A percentile compares a stretch with the other conserved stretches of the same genome.
These are phyloP conservation scores for Emericellopsis terricola DNA, from an alignment of 495 filamentous ascomycete genomes.

Conservation along the genomic window DNA sequence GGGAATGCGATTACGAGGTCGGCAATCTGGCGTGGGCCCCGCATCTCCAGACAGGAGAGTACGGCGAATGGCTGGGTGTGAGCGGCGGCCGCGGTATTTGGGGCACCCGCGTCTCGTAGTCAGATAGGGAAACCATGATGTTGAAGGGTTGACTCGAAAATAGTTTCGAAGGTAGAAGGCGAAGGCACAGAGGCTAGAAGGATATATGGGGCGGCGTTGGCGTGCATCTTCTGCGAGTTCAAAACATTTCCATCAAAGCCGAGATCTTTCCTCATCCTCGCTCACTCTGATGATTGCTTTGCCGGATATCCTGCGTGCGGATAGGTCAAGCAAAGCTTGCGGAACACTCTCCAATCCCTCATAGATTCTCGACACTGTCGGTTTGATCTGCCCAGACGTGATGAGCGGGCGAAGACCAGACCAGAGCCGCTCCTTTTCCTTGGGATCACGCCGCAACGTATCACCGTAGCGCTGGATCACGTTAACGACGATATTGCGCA, in stretches of 20 bases:
- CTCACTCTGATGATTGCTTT: constrained; percentile 49
- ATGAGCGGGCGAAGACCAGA: constrained; percentile 42
- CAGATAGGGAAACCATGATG: too few species aligned
- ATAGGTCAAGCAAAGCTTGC: constrained; percentile 40
- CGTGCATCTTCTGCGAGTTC: neutral
- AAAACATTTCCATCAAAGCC: too few species aligned
- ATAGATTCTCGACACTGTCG: constrained; percentile 42
- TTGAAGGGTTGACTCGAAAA: too few species aligned
- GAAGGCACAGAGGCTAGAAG: constrained; percentile 12
- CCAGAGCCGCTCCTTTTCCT: constrained; percentile 39
- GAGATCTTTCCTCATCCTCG: too few species aligned
- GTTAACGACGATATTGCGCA: constrained; percentile 37
- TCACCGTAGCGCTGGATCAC: constrained; percentile 26
- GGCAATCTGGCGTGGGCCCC: constrained; percentile 91
- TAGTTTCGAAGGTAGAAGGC: too few species aligned
- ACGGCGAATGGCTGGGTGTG: constrained; percentile 87
- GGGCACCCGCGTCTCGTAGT: constrained; percentile 35
- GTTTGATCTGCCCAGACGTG: constrained; percentile 36
- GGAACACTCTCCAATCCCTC: constrained; percentile 46
- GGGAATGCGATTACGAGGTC: constrained; percentile 94
- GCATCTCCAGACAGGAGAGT: constrained; percentile 49
- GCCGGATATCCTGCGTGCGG: constrained; percentile 45
- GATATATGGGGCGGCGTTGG: neutral
- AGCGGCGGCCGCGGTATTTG: constrained; percentile 81
- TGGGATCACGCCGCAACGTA: constrained; percentile 29